Evolutionary conservation across 148 eudicot genomes (phyloP), one percentile per base, ranked within the genome.

Genomic region (Diospyros kaki): DNA sequence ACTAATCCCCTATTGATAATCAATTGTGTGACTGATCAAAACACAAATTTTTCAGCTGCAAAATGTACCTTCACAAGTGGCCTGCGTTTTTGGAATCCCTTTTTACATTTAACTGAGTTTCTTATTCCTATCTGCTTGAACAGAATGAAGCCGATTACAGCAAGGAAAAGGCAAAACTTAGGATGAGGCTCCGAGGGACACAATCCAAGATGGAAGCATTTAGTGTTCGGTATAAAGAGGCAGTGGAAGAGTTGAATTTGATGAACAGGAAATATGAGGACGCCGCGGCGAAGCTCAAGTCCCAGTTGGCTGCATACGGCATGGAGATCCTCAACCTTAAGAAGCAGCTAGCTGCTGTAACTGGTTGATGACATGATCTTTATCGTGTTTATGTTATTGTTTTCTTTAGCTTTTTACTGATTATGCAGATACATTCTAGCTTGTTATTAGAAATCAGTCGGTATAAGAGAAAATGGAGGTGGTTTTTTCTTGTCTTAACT

Each of bases 141-240:
- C 85, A 94, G 97, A 87, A 83, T 64, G 71, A 60, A 72, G 81
- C 81, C 12, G 69, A 50, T 71, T 62, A 76, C 39, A 73, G 54
- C 77, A 86, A 81, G 77, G 92, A 87, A 61, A 88, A 58, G 76
- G 84, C 91, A 48, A 93, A 89, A 81, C 84, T 90, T 4, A 86
- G 87, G 72, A 95, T 89, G 97, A 87, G 88, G 83, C 90, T 95
- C n/a, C 75, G 79, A 65, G 87, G 87, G 11, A 79, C 90, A 55
- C 92, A 95, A 56, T 75, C 83, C 12, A 89, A 84, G 78, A 72
- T 86, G 69, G 94, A 90, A 42, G 84, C 88, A 10, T 83, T 79
- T 52, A 84, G 87, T 1, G 73, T 78, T 18, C 88, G 94, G 77
- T 89, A 86, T 82, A 71, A 61, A 44, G 91, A 89, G 65, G 83